Percentiles rank a stretch among this genome's conserved stretches.
Evolutionary conservation across 257 asterid genomes (phyloP).

Genomic region (Ilex asprella): DNA sequence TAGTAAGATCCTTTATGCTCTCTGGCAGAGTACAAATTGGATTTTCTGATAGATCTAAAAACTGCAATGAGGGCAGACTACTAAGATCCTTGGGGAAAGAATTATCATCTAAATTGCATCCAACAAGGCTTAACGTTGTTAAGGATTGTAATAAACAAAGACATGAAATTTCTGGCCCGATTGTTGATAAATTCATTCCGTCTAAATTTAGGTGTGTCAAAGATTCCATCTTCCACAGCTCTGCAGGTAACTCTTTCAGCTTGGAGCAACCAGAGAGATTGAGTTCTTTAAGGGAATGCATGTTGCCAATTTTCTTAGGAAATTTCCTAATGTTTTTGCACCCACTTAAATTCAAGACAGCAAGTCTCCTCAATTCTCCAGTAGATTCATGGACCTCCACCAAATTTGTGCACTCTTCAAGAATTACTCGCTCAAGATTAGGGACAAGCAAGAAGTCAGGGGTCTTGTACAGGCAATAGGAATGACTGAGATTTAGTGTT

Average conservation of each 20-base stretch:
- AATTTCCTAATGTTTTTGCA: no score
- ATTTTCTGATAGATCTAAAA: slow-evolving; percentile 9
- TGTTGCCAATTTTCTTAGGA: no score
- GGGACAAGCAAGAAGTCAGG: no score
- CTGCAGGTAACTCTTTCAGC: no score
- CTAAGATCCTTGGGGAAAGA: slow-evolving; percentile 7
- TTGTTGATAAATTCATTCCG: no score
- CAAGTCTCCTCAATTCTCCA: slow-evolving; percentile 8
- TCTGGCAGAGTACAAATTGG: slow-evolving; percentile 5
- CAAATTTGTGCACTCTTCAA: slow-evolving; percentile 8
- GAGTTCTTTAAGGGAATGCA: no score
- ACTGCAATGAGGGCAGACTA: slow-evolving; percentile 5
- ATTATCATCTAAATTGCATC: slow-evolving; percentile 8
- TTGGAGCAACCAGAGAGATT: no score
- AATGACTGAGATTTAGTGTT: no score
- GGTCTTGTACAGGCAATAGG: no score
- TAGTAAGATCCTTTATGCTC: slow-evolving; percentile 2
- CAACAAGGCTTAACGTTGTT: neutral
- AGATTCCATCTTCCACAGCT: no score
- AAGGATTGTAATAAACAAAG: neutral
- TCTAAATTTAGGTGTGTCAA: no score
- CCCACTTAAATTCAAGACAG: neutral
- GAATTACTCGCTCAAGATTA: no score
- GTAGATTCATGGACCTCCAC: slow-evolving; percentile 10
- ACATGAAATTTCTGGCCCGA: neutral